Evolutionary conservation across 2,329 filamentous ascomycete species (phyloP), one percentile per base, ranked within the genome.

Genomic region (Nemania abortiva): DNA sequence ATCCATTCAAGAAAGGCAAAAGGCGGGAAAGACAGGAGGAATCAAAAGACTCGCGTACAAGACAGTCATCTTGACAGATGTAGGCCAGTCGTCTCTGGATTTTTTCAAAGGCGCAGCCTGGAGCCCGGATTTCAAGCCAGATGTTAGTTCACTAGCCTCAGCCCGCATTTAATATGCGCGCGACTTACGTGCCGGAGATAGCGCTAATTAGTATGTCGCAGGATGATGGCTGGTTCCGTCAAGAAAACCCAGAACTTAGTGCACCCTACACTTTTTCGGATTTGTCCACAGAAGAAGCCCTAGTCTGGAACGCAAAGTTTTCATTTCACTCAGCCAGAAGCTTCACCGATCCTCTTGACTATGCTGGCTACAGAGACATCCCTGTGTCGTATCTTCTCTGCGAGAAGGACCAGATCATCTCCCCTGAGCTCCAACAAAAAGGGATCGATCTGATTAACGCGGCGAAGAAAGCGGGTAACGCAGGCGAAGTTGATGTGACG

Each of bases 341-440:
- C 53, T 84, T 84, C 68, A 63, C 53, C 0, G 75, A 75, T 22
- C 69, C 73, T 2, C 68, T 84, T 49, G 82, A 79, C 1, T 76
- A 84, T 70, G 66, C 78, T 1, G 82, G 81, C 0, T 84, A 83
- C 68, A 81, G 79, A 63, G 77, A 83, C 42, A 74, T 82, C 1
- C 79, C 79, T 0, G 79, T 81, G 2, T 82, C 79, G 0, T 84
- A 81, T 66, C 71, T 84, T 9, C 1, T 84, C 13, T 80, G 79
- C 47, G 78, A 81, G 53, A 68, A 77, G 0, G 82, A 84, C 66
- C 11, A 61, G 11, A 70, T 74, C n/a, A 72, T 84, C n/a, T 55
- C 74, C 1, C 72, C 78, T 0, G 65, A 71, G 22, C 52, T 72
- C 6, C 82, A 84, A 71, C 81, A 80, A 47, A 56, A 34, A 0